Evolutionary conservation across 2,329 filamentous ascomycete species (phyloP).

Genomic region (Dactylellina haptotyla): DNA sequence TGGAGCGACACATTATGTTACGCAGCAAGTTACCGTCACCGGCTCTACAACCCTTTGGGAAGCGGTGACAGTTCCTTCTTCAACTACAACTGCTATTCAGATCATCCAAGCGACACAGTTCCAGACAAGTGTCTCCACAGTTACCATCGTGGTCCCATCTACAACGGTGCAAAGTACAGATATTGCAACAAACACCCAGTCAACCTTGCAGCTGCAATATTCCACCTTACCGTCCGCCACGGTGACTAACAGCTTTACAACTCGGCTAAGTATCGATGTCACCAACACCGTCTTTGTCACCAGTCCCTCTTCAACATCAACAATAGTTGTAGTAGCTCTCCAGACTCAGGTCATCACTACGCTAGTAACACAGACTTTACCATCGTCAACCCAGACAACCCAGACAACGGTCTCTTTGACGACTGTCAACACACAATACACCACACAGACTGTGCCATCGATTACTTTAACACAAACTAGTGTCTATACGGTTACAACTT

Average conservation of each 20-base stretch:
- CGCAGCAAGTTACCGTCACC: too few relatives aligned
- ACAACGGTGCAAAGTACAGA: neutral
- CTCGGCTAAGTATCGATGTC: neutral
- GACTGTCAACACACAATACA: neutral
- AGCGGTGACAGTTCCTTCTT: neutral
- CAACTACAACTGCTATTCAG: constrained; percentile 2
- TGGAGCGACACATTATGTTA: too few relatives aligned
- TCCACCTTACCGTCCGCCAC: neutral
- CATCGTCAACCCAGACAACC: neutral
- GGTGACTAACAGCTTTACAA: neutral
- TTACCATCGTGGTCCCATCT: neutral
- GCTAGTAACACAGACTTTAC: neutral
- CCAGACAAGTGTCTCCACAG: neutral
- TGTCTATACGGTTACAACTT: neutral
- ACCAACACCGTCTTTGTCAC: neutral
- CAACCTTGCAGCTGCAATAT: neutral
- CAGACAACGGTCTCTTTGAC: neutral
- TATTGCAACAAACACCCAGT: neutral
- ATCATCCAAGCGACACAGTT: neutral
- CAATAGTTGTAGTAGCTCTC: neutral
- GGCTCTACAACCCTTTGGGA: neutral
- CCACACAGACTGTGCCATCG: neutral
- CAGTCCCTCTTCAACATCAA: neutral
- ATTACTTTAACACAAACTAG: constrained; percentile 6
- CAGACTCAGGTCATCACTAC: constrained; percentile 1